Conservation (phyloP, 2,329 filamentous ascomycete genomes). For the Cadophora sp. region DNA sequence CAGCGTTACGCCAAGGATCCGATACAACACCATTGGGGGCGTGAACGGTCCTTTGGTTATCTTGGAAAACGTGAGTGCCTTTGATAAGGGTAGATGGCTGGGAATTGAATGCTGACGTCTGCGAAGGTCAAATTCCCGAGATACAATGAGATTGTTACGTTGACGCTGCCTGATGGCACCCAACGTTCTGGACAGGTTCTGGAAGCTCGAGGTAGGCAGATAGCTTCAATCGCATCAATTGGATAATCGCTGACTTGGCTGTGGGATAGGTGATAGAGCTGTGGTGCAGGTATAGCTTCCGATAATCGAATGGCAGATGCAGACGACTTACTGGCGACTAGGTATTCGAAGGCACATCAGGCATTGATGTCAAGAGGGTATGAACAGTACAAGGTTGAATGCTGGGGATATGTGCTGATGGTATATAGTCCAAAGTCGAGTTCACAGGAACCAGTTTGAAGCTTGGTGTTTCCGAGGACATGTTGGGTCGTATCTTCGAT, state of each 20-base stretch:
- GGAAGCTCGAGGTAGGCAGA: constrained; percentile 83
- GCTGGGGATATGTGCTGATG: constrained; percentile 26
- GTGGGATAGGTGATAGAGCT: constrained; percentile 77
- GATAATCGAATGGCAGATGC: constrained; percentile 12
- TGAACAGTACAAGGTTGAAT: constrained; percentile 29
- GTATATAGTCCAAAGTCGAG: constrained; percentile 85
- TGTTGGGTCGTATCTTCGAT: constrained; percentile 98
- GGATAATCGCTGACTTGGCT: constrained; percentile 30
- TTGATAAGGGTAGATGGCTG: not conserved
- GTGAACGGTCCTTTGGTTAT: constrained; percentile 98
- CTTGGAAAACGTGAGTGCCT: constrained; percentile 81
- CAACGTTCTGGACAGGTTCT: constrained; percentile 94
- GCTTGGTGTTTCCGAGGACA: constrained; percentile 98
- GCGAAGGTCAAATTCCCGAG: constrained; percentile 91
- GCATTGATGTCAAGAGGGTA: constrained; percentile 99
- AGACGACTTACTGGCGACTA: constrained; percentile 51
- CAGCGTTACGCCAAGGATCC: constrained; percentile 71
- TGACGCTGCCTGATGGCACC: constrained; percentile 95
- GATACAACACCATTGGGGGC: constrained; percentile 98
- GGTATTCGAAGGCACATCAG: constrained; percentile 97
- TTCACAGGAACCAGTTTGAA: constrained; percentile 97
- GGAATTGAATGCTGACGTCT: constrained; percentile 34
- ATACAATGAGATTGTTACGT: constrained; percentile 97
- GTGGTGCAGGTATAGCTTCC: constrained; percentile 80
- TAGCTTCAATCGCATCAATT: constrained; percentile 20